phyloP scores from a whole-genome alignment of 805 yeast species.

The Yamadazyma ubonensis region DNA sequence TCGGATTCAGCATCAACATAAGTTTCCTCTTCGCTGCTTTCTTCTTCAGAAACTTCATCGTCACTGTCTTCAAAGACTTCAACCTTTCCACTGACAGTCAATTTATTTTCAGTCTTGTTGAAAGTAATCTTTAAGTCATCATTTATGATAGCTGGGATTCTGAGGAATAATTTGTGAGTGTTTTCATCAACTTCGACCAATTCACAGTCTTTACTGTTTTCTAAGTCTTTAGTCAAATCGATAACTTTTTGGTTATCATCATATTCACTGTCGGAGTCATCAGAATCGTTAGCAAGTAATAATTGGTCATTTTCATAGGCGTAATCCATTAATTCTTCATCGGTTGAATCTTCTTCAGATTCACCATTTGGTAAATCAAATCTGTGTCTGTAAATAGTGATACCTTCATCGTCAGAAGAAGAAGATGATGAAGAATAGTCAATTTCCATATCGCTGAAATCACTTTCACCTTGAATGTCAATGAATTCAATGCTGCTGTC shows the following conservation, averaged over 20 bases:
- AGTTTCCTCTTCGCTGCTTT: constrained; percentile 18
- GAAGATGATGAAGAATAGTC: constrained; percentile 27
- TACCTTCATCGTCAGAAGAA: constrained; percentile 40
- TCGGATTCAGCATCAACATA: constrained; percentile 16
- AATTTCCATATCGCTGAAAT: constrained; percentile 24
- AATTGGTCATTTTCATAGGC: constrained; percentile 20
- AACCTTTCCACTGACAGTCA: constrained; percentile 38
- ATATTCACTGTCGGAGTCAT: constrained; percentile 27
- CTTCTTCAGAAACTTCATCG: constrained; percentile 15
- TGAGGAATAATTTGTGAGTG: constrained; percentile 38
- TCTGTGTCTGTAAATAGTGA: constrained; percentile 42
- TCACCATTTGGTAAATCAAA: constrained; percentile 38
- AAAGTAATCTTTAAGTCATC: constrained; percentile 42
- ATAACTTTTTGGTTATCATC: constrained; percentile 30
- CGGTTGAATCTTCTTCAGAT: constrained; percentile 35
- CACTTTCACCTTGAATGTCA: constrained; percentile 35
- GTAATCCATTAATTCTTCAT: constrained; percentile 31
- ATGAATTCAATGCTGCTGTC: constrained; percentile 24
- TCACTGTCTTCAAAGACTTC: constrained; percentile 24
- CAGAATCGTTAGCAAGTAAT: constrained; percentile 31
- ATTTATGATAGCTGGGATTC: constrained; percentile 41
- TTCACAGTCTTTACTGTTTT: constrained; percentile 45
- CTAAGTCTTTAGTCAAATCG: constrained; percentile 43
- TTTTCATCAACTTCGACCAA: constrained; percentile 37
- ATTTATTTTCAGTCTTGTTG: constrained; percentile 40